Evolutionary conservation across 2,329 filamentous ascomycete species (phyloP), one percentile per base, ranked within the genome.

Genomic region (Tolypocladium inflatum): DNA sequence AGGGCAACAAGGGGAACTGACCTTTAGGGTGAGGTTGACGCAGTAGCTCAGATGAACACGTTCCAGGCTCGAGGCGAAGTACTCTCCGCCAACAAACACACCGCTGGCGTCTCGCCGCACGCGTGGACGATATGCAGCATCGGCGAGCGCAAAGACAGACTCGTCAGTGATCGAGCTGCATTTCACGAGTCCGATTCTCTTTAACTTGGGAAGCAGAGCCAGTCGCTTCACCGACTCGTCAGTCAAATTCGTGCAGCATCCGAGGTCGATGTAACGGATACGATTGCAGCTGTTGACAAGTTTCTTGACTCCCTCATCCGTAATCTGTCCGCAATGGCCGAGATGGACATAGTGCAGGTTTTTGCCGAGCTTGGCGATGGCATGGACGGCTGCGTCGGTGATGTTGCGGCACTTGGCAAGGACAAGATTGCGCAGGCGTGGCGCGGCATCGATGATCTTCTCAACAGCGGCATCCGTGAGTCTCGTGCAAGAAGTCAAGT

Each of bases 21-120:
- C 92, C 72, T 84, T 82, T 55, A 96, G 79, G 1, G 89, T 94
- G 56, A 99, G 75, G 63, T 90, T 88, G 45, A 89, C 85, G 74
- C 94, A 99, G 71, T 99, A 97, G 72, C 92, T 97, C 43, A 99
- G 80, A 77, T 99, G 94, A 11, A 99, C 94, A 64, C 94, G 83
- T 76, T 99, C 94, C 33, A 99, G 77, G 66, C 88, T 92, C 23
- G 79, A 78, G 59, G 78, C 78, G 56, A 77, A 84, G 62, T 76
- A 83, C 64, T 80, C 83, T 64, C 76, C 80, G 54, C 71, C 77
- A 60, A 76, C 72, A 58, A 71, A 73, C 65, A 76, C 75, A 10
- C 77, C 80, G 13, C 72, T 76, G 55, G 73, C 71, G 60, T 82
- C 80, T 58, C 78, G 74, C 26, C 79, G 75, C 21, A 76, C 73